Evolutionary conservation across 1,284 basidiomycete species (phyloP), one percentile per base, ranked within the genome.

Genomic region (Microstroma glucosiphilum): DNA sequence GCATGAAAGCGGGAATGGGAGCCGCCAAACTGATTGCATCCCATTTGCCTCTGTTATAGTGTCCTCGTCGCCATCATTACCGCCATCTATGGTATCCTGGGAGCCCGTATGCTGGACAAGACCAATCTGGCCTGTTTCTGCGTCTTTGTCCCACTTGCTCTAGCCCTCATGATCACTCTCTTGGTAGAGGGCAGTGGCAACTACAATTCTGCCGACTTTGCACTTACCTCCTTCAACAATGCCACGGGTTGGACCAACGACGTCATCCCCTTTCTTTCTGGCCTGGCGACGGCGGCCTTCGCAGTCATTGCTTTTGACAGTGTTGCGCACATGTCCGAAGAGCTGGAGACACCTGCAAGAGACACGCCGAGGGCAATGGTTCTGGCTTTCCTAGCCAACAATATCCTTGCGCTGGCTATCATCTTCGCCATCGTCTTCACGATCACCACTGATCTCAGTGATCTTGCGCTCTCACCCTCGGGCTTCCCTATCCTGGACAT

Each of bases 401-500:
- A 60, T 42, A 19, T 61, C 8, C 41, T 66, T 17, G 61, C 57
- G 19, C 30, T 68, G 40, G 41, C 30, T 1, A 66, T 66, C 53
- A 61, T 64, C 1, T 56, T 66, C 17, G 62, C 66, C 40, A 59
- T 68, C n/a, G 53, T 60, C 12, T 68, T 68, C 37, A 63, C 61
- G 40, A 25, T 68, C 23, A 64, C 64, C 21, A 42, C 56, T 12
- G 58, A 65, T 21, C 58, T 59, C 8, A 51, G 48, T 8, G 56
- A 56, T 26, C 53, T 66, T 40, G 51, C 57, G 6, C 58, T 62
- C 2, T 41, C 61, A 30, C 12, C 59, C 40, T 66, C 67, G 11
- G 67, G 67, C 3, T 68, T 68, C 30, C 65, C 67, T 1, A 66
- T 68, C 37, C 64, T 61, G 23, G 59, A 68, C 57, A 58, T 68